Base-by-base conservation (phyloP, 75 land plant species). In the Azolla pinnata region DNA sequence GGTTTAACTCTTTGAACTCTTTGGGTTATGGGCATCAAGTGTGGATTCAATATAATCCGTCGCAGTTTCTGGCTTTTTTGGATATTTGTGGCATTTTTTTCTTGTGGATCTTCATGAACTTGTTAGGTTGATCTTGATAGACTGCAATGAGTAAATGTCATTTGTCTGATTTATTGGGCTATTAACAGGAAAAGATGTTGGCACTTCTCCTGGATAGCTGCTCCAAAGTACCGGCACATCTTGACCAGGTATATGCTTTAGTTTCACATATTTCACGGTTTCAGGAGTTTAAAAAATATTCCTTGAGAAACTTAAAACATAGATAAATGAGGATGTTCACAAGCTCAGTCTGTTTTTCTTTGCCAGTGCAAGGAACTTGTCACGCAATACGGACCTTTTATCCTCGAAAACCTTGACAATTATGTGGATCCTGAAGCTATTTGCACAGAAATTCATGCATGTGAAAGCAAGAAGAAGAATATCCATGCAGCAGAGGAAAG, bases 321-420 rank as follows among this genome's bases (percentile, higher is more conserved):
- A n/a, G n/a, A n/a, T n/a, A n/a, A n/a, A n/a, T n/a, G n/a, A n/a
- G n/a, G n/a, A n/a, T n/a, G n/a, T n/a, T n/a, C n/a, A n/a, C n/a
- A n/a, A n/a, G n/a, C n/a, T n/a, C n/a, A n/a, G n/a, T n/a, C n/a
- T n/a, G n/a, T 7, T 48, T 5, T 48, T 48, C 51, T 52, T 31
- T 57, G 18, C 35, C 70, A 67, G 70, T 67, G 70, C 29, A 67
- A 67, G 70, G 63, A 44, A 28, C 49, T 67, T 49, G 70, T 67
- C 53, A 61, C 26, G 9, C 63, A 48, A 28, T 67, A 67, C 32
- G 70, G 56, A 25, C 70, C 70, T 17, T 60, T 59, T 12, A 42
- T 67, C 54, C 54, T 67, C 17, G 63, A 33, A 23, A 67, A 67
- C 31, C 29, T 67, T n/a, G 63, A 59, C 29, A 24, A 20, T n/a